Evolutionary conservation across 805 yeast genomes (phyloP).

Genomic region (Kazachstania kunashirensis): DNA sequence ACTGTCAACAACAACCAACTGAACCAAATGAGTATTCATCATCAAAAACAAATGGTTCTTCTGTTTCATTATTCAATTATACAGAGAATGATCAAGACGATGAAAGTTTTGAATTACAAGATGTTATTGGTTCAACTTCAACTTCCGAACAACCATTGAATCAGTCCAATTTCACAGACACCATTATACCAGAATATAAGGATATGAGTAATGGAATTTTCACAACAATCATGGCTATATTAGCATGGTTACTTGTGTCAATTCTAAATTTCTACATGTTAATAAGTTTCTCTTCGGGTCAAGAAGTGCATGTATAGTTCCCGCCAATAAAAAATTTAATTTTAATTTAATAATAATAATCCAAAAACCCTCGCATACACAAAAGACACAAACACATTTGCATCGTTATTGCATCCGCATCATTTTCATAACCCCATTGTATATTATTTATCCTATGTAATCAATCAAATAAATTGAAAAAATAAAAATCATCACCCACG

Average conservation of each 20-base stretch:
- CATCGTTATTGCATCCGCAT: no score
- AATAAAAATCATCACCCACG: neutral
- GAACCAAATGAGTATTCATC: conserved; percentile 9
- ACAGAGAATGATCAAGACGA: neutral
- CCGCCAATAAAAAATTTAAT: no score
- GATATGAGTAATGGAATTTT: conserved; percentile 39
- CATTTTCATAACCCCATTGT: no score
- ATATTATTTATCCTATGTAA: no score
- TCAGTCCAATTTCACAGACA: neutral
- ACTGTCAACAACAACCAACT: conserved; percentile 7
- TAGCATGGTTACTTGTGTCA: conserved; percentile 62
- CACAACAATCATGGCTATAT: conserved; percentile 41
- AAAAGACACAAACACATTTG: no score
- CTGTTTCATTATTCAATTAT: neutral
- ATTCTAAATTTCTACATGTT: conserved; percentile 58
- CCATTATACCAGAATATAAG: conserved; percentile 15
- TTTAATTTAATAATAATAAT: no score
- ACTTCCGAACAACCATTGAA: neutral
- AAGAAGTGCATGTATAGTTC: conserved; percentile 30
- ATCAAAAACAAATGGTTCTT: no score
- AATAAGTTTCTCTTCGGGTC: conserved; percentile 39
- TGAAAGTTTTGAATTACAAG: conserved; percentile 3
- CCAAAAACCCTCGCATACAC: no score
- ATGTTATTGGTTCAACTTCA: neutral
- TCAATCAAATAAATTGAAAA: no score